Conservation (phyloP, 306 rosid genomes). For the Vicia faba region DNA sequence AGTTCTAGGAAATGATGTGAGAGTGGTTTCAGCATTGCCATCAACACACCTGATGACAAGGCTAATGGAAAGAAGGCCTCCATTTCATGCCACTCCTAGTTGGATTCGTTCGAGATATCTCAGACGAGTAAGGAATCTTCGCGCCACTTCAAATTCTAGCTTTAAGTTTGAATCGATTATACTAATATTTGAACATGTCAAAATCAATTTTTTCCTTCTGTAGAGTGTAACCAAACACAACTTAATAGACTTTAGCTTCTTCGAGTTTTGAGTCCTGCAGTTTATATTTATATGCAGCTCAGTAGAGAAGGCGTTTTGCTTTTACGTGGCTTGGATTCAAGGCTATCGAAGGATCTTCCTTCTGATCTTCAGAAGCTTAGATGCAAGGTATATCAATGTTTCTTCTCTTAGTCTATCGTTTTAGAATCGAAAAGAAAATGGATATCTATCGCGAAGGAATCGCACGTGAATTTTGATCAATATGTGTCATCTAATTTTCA, state of each 20-base stretch:
- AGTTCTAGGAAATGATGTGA: constrained; percentile 74
- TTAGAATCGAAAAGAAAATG: not conserved
- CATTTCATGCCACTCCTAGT: constrained; percentile 71
- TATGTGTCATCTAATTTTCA: constrained; percentile 39
- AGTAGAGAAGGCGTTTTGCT: constrained; percentile 93
- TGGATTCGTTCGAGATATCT: constrained; percentile 87
- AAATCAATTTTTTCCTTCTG: no score
- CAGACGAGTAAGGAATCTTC: constrained; percentile 58
- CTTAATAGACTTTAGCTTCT: no score
- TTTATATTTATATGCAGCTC: constrained; percentile 51
- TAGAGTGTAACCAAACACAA: no score
- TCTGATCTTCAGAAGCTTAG: constrained; percentile 96
- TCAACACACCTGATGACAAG: constrained; percentile 82
- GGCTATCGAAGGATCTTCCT: constrained; percentile 92
- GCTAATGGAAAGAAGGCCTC: constrained; percentile 85
- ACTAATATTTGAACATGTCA: no score
- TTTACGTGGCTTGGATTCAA: constrained; percentile 87
- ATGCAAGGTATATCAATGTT: constrained; percentile 69
- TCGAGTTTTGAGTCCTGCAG: no score
- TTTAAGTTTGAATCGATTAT: no score
- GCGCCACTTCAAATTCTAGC: no score
- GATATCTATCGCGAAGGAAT: not conserved
- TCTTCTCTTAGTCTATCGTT: not conserved
- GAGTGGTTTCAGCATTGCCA: constrained; percentile 84
- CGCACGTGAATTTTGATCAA: not conserved